Evolutionary conservation across 345 rosid species (phyloP).

Genomic region (Moricandia arvensis): DNA sequence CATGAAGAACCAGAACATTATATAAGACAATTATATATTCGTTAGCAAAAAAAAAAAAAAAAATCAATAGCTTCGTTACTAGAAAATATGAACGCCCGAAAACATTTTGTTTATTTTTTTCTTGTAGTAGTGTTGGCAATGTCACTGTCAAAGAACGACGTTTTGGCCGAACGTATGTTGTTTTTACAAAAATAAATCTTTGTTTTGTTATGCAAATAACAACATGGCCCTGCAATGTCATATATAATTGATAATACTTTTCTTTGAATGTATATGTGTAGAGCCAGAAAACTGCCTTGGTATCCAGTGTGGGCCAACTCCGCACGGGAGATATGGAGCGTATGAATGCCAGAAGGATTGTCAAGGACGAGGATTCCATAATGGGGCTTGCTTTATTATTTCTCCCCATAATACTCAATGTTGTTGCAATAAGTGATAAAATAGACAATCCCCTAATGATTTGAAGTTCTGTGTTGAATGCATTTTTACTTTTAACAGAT

Average conservation of each 20-base stretch:
- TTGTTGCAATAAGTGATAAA: background rate
- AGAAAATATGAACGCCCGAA: background rate
- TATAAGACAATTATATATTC: no score
- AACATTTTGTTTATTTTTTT: background rate
- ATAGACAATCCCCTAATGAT: background rate
- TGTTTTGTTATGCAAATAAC: background rate
- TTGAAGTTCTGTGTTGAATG: background rate
- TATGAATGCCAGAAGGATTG: background rate
- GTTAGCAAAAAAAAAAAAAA: no score
- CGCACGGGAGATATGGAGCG: background rate
- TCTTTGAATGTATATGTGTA: background rate
- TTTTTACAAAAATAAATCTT: background rate
- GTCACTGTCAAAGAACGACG: background rate
- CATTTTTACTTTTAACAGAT: background rate
- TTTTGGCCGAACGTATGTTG: background rate
- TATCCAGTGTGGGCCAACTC: background rate
- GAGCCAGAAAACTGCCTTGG: background rate
- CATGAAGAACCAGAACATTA: background rate
- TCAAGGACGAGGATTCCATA: background rate
- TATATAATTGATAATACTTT: background rate
- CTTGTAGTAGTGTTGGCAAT: background rate
- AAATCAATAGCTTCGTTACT: no score
- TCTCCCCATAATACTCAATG: background rate
- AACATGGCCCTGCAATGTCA: background rate
- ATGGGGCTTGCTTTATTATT: background rate